Conservation (phyloP, 495 filamentous ascomycete species). For the Parachaetomium inaequale region DNA sequence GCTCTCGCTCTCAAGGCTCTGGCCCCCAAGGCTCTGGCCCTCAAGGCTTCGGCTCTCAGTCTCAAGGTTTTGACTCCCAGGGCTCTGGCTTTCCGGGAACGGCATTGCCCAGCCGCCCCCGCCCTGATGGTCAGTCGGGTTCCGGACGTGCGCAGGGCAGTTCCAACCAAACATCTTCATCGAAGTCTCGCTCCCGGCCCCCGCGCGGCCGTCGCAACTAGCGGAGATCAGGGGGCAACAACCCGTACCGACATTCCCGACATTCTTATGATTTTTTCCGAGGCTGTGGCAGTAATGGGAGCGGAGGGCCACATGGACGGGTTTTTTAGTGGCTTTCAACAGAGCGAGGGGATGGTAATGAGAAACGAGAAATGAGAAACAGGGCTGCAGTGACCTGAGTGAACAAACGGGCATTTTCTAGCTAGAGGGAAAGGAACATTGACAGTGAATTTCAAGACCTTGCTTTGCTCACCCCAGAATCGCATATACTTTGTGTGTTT, state of each 20-base stretch:
- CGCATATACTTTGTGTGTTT: too few species aligned
- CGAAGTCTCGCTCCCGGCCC: background rate
- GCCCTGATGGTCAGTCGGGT: background rate
- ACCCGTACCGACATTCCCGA: background rate
- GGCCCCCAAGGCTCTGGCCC: too few species aligned
- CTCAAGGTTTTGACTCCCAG: too few species aligned
- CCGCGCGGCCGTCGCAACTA: background rate
- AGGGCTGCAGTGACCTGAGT: background rate
- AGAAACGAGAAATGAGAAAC: background rate
- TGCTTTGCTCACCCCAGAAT: background rate
- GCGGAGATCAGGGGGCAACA: background rate
- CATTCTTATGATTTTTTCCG: constrained; percentile 1
- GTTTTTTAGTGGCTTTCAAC: background rate
- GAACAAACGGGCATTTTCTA: background rate
- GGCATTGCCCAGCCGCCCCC: background rate
- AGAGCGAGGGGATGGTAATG: background rate
- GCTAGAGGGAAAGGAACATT: background rate
- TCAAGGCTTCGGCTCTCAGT: too few species aligned
- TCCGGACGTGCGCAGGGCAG: background rate
- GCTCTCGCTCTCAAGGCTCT: too few species aligned
- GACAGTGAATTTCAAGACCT: background rate
- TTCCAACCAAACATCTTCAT: background rate
- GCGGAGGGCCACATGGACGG: background rate
- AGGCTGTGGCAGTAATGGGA: background rate
- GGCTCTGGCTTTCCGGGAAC: background rate